These are phyloP conservation scores for Thalassiosira exigua DNA, from an alignment of 352 stramenopile genomes.

Conservation along the genomic window DNA sequence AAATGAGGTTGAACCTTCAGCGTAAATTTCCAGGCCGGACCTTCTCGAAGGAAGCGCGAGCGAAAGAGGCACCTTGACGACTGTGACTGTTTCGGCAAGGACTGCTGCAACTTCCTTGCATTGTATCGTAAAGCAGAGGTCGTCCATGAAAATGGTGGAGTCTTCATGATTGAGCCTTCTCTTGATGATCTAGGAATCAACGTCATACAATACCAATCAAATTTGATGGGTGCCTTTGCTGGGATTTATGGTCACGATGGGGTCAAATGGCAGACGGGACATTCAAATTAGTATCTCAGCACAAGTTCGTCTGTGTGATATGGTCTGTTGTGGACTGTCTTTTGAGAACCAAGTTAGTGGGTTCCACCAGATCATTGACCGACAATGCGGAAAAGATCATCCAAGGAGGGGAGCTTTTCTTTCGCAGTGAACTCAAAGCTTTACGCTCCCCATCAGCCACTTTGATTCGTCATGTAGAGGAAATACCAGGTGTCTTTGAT, in stretches of 20 bases:
- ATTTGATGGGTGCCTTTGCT: not conserved
- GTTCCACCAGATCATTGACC: conserved; percentile 5
- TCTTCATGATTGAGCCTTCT: conserved; percentile 17
- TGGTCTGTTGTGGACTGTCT: too few species aligned
- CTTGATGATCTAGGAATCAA: conserved; percentile 16
- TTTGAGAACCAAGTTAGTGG: conserved; percentile 24
- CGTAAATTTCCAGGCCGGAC: too few species aligned
- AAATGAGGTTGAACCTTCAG: too few species aligned
- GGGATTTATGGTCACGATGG: not conserved
- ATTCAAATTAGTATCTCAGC: not conserved
- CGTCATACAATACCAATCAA: conserved; percentile 10
- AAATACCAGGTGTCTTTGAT: not conserved
- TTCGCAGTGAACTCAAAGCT: not conserved
- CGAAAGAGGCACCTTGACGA: too few species aligned
- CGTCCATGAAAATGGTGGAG: not conserved
- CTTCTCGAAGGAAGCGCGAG: too few species aligned
- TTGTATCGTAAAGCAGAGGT: not conserved
- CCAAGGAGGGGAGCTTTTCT: conserved; percentile 14
- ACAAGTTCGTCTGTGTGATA: conserved; percentile 20
- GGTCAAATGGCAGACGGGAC: conserved; percentile 15
- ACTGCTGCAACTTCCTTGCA: not conserved
- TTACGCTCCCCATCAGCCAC: too few species aligned
- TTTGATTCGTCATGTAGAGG: not conserved
- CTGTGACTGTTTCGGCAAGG: not conserved
- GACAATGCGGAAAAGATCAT: conserved; percentile 14